These are phyloP conservation scores for Pseudogymnoascus sp. DNA, from an alignment of 2,329 filamentous ascomycete genomes.

Conservation along the genomic window DNA sequence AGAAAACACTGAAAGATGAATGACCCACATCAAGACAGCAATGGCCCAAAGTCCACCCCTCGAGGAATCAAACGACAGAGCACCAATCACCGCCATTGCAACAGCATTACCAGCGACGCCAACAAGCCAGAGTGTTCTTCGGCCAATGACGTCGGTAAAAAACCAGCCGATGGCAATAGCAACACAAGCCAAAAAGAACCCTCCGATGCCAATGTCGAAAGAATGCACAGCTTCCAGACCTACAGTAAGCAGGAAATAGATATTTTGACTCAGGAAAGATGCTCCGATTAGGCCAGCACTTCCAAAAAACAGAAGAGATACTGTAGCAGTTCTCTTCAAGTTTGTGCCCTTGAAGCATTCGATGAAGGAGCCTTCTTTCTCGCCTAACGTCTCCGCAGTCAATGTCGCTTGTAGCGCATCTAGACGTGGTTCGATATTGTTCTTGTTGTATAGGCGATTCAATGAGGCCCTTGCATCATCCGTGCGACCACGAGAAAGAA, in stretches of 20 bases:
- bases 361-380: conserved; percentile 19
- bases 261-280: conserved; percentile 18
- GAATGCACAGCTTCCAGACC: conserved; percentile 16
- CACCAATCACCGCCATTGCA: conserved; percentile 15
- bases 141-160: conserved; percentile 26
- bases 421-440: conserved; percentile 15
- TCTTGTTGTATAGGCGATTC: conserved; percentile 14
- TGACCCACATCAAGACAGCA: conserved; percentile 16
- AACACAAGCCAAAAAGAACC: conserved; percentile 17
- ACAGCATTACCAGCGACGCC: conserved; percentile 16
- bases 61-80: conserved; percentile 14
- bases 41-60: conserved; percentile 15
- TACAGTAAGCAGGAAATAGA: conserved; percentile 20
- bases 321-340: conserved; percentile 31
- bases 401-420: conserved; percentile 13
- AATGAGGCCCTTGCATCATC: conserved; percentile 12
- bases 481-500: conserved; percentile 10
- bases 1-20: neutral
- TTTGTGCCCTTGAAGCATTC: conserved; percentile 31
- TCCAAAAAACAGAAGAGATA: conserved; percentile 29
- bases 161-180: conserved; percentile 17
- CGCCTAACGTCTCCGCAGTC: neutral
- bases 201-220: conserved; percentile 19
- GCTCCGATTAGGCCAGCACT: conserved; percentile 16
- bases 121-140: conserved; percentile 29